Evolutionary conservation across 768 basidiomycete genomes (phyloP).

Genomic region (Trametes coccinea): DNA sequence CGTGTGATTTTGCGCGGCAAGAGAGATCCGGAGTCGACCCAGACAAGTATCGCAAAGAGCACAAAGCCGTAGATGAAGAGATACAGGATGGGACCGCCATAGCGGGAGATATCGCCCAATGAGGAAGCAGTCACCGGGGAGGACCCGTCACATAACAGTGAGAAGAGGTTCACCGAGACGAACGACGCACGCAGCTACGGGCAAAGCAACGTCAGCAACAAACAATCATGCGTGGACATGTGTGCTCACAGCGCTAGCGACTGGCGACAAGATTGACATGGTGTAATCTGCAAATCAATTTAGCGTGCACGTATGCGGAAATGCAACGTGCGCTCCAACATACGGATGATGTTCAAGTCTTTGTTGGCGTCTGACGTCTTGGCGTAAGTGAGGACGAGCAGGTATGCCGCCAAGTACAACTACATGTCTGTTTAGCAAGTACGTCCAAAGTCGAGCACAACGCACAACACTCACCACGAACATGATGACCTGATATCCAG

Average conservation of each 20-base stretch:
- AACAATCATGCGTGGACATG: constrained; percentile 8
- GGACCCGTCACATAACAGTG: constrained; percentile 64
- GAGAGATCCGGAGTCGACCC: constrained; percentile 68
- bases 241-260: constrained; percentile 60
- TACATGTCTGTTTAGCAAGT: constrained; percentile 29
- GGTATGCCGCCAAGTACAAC: constrained; percentile 67
- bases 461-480: constrained; percentile 54
- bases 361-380: constrained; percentile 52
- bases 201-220: background rate
- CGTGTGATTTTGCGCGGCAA: constrained; percentile 37
- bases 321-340: constrained; percentile 18
- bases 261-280: constrained; percentile 64
- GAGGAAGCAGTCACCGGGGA: constrained; percentile 46
- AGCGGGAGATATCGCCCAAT: constrained; percentile 56
- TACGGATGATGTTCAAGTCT: constrained; percentile 62
- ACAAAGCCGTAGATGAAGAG: constrained; percentile 60
- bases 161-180: constrained; percentile 79
- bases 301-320: background rate
- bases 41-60: constrained; percentile 65
- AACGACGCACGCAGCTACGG: constrained; percentile 62
- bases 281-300: constrained; percentile 51
- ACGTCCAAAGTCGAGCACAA: background rate
- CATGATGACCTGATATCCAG: constrained; percentile 73
- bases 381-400: constrained; percentile 74
- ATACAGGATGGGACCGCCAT: constrained; percentile 76